A percentile compares a stretch with the other conserved stretches of the same genome.
phyloP scores from a whole-genome alignment of 116 monocot genomes.

The Phalaenopsis hybrid region DNA sequence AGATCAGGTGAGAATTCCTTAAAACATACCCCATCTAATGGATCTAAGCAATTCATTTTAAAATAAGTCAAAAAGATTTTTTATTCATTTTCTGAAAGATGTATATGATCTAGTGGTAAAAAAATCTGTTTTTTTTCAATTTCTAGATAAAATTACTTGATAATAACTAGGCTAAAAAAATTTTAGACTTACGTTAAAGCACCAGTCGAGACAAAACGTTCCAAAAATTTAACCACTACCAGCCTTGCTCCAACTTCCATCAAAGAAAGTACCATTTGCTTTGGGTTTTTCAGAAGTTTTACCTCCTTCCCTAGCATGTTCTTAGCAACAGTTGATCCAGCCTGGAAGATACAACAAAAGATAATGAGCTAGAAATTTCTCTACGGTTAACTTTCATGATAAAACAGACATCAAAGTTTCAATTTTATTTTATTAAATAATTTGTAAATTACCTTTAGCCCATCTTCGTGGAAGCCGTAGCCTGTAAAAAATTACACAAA shows the following conservation, averaged over 20 bases:
- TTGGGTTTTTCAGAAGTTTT: constrained; percentile 40
- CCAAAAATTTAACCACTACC: constrained; percentile 61
- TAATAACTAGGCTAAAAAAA: background rate
- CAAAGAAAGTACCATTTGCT: constrained; percentile 70
- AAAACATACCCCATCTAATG: background rate
- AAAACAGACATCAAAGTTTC: background rate
- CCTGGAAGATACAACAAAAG: constrained; percentile 31
- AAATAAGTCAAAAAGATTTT: background rate
- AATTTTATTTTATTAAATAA: background rate
- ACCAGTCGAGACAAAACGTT: constrained; percentile 48
- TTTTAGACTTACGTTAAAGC: constrained; percentile 51
- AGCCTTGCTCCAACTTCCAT: constrained; percentile 68
- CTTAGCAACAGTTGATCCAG: constrained; percentile 59
- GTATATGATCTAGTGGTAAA: background rate
- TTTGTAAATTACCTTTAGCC: constrained; percentile 54
- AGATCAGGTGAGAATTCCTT: too few relatives aligned
- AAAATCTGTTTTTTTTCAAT: background rate
- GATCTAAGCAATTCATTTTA: background rate
- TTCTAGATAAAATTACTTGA: background rate
- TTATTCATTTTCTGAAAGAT: background rate
- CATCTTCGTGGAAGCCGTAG: constrained; percentile 98
- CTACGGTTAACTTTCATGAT: background rate
- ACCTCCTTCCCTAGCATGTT: constrained; percentile 41
- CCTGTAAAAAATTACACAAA: constrained; percentile 38
- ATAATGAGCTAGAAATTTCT: background rate